Conservation (phyloP, 2,329 filamentous ascomycete genomes). For the Helminthosporium solani region DNA sequence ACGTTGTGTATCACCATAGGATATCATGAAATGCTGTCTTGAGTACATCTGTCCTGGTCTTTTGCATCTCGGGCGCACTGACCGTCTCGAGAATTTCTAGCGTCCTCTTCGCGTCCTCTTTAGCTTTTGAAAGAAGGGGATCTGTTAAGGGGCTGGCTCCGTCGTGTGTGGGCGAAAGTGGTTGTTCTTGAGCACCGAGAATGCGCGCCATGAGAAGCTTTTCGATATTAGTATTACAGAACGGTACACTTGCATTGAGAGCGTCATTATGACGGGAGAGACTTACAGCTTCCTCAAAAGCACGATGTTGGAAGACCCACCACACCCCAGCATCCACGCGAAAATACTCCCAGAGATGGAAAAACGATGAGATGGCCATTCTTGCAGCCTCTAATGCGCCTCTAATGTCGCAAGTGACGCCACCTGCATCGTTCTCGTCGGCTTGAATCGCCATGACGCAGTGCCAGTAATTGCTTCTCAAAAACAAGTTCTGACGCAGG, state of each 20-base stretch:
- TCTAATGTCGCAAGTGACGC: conserved; percentile 58
- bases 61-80: conserved; percentile 50
- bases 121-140: conserved; percentile 41
- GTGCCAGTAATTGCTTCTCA: conserved; percentile 81
- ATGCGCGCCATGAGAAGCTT: conserved; percentile 45
- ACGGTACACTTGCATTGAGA: not conserved
- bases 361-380: conserved; percentile 72
- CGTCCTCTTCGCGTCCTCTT: conserved; percentile 47
- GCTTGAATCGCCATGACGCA: conserved; percentile 78
- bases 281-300: conserved; percentile 76
- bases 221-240: not conserved
- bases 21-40: conserved; percentile 48
- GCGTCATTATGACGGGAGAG: not conserved
- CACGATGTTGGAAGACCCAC: conserved; percentile 83
- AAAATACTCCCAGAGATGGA: conserved; percentile 69
- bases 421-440: conserved; percentile 62
- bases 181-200: conserved; percentile 38
- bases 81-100: conserved; percentile 49
- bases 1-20: conserved; percentile 18
- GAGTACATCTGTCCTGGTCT: conserved; percentile 50
- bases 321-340: conserved; percentile 73
- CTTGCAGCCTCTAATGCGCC: conserved; percentile 74
- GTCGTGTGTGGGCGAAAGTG: conserved; percentile 25
- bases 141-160: conserved; percentile 30
- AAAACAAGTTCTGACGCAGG: conserved; percentile 72